Percentiles rank a stretch among this genome's conserved stretches.
phyloP scores from a whole-genome alignment of 2,329 filamentous ascomycete species.

The Fusarium cyanostomum region DNA sequence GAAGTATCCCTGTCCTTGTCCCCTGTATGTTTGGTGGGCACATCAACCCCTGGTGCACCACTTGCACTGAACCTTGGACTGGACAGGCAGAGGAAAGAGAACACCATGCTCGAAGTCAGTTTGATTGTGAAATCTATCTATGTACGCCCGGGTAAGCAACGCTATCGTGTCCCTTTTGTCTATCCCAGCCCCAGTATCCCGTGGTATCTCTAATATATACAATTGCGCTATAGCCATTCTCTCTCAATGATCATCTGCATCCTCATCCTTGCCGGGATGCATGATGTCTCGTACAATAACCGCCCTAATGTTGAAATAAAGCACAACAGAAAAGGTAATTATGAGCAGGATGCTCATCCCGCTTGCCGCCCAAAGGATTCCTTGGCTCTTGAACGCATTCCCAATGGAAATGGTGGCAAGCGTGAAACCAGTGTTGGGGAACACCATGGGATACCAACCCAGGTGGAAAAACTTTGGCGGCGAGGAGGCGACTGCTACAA shows the following conservation, averaged over 20 bases:
- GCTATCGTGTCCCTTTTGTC: constrained; percentile 12
- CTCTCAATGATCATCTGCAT: constrained; percentile 57
- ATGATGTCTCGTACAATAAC: constrained; percentile 63
- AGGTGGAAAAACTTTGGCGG: constrained; percentile 64
- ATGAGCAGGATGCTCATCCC: constrained; percentile 60
- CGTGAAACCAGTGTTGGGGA: constrained; percentile 69
- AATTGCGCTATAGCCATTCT: not conserved
- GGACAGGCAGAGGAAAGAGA: not conserved
- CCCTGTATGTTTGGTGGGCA: not conserved
- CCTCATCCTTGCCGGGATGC: constrained; percentile 64
- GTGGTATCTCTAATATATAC: not conserved
- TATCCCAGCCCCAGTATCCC: constrained; percentile 4
- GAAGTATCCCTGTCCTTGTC: not conserved
- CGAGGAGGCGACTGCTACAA: constrained; percentile 48
- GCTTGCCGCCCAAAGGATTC: constrained; percentile 58
- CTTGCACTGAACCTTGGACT: not conserved
- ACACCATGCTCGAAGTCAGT: not conserved
- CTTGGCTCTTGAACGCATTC: constrained; percentile 56
- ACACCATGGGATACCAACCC: constrained; percentile 72
- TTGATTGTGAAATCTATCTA: not conserved
- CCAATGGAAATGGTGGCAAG: constrained; percentile 65
- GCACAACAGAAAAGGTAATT: constrained; percentile 56
- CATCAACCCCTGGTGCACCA: not conserved
- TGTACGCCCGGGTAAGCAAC: not conserved
- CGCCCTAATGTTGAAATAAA: constrained; percentile 55